phyloP scores from a whole-genome alignment of 129 eudicot genomes.

The Oenanthe sinensis region DNA sequence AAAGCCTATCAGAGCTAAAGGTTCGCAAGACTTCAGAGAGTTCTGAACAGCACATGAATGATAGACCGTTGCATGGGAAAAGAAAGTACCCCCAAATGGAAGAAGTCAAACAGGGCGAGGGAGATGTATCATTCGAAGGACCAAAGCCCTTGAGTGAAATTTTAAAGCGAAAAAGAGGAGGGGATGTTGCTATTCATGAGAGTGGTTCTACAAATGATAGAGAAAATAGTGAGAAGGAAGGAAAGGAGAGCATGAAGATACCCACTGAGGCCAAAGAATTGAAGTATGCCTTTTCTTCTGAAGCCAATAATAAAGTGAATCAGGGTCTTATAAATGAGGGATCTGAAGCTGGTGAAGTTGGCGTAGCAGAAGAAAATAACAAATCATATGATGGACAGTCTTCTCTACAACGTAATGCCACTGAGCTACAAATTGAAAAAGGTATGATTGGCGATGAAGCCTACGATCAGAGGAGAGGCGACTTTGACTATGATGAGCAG shows the following conservation, averaged over 20 bases:
- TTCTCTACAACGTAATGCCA: slow-evolving; percentile 6
- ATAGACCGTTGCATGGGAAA: slow-evolving; percentile 39
- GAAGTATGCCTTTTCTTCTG: not conserved
- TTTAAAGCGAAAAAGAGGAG: slow-evolving; percentile 67
- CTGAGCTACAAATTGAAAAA: slow-evolving; percentile 22
- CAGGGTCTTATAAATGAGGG: not conserved
- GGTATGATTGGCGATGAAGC: slow-evolving; percentile 35
- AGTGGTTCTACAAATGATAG: slow-evolving; percentile 22
- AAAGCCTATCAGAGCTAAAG: slow-evolving; percentile 63
- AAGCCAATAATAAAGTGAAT: not conserved
- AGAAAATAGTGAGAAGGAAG: slow-evolving; percentile 24
- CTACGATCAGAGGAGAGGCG: slow-evolving; percentile 46
- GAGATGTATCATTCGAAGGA: slow-evolving; percentile 56
- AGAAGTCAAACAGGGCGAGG: slow-evolving; percentile 25
- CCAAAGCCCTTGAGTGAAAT: slow-evolving; percentile 92
- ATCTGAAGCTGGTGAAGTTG: slow-evolving; percentile 1
- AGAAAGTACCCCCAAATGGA: slow-evolving; percentile 50
- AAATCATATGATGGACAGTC: slow-evolving; percentile 14
- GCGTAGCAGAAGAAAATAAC: slow-evolving; percentile 14
- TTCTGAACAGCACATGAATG: slow-evolving; percentile 19
- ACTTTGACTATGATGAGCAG: slow-evolving; percentile 66
- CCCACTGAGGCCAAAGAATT: slow-evolving; percentile 10
- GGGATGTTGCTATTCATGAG: slow-evolving; percentile 19
- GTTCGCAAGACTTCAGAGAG: slow-evolving; percentile 20
- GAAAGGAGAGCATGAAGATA: slow-evolving; percentile 20